Evolutionary conservation across 139 green algal species (phyloP), one percentile per base, ranked within the genome.

Genomic region (Nannochloris sp.): DNA sequence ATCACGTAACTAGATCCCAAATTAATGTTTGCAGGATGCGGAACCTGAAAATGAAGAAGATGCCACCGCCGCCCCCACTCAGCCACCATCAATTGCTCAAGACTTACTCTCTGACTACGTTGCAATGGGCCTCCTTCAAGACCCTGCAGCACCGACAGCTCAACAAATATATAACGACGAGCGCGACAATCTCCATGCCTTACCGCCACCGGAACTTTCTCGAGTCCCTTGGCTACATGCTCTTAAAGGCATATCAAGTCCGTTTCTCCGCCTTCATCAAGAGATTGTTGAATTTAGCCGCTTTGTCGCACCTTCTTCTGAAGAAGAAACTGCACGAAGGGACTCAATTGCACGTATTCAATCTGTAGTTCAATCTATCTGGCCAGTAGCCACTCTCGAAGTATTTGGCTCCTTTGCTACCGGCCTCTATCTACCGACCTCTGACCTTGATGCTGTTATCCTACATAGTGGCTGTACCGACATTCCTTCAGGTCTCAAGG

Each of bases 401-500:
- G 68, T 94, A 36, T 95, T 94, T 78, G 88, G 88, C 15, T 90
- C 81, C 29, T 92, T 85, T 76, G 82, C 84, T 39, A 94, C 88
- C 34, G 86, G 89, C 0, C 73, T 98, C 42, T 97, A 95, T 73
- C 82, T 97, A n/a, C 93, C 93, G 7, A 95, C 87, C 4, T 92
- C 79, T 6, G 93, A 99, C 74, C 82, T 96, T 15, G 93, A 99
- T 72, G 64, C 89, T 27, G 91, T 97, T 1, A 74, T 99, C 3
- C 61, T 92, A 14, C 63, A 71, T 38, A 70, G 37, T 19, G 67
- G 69, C 15, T 77, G 66, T 60, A 44, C 3, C n/a, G 67, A 93
- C 65, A 57, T 91, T 1, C 61, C 60, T 9, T 35, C 39, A 61
- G 83, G 44, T 3, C 75, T 98, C 0, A 86, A 84, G 45, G 87